Conservation (phyloP, 257 asterid genomes). For the Plantago elongata region DNA sequence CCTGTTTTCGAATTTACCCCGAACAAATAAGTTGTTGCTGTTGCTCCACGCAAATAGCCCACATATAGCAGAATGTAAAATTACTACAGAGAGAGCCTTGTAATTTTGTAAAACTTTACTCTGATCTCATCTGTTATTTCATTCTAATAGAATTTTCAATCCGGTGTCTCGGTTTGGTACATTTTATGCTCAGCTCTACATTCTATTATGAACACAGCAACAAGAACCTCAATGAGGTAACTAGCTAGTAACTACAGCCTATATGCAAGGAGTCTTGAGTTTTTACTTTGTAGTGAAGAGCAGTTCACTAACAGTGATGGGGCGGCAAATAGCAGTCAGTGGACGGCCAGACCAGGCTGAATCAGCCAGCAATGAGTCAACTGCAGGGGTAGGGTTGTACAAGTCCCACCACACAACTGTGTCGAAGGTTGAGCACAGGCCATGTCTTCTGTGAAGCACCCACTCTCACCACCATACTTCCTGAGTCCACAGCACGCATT, state of each 20-base stretch:
- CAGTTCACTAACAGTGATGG: slow-evolving; percentile 39
- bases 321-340: slow-evolving; percentile 45
- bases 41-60: no score
- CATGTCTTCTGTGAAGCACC: slow-evolving; percentile 46
- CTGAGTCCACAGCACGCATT: slow-evolving; percentile 61
- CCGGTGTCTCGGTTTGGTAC: no score
- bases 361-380: slow-evolving; percentile 45
- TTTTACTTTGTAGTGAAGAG: slow-evolving; percentile 18
- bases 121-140: no score
- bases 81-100: no score
- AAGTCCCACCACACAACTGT: slow-evolving; percentile 70
- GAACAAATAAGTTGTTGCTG: no score
- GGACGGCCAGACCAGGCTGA: slow-evolving; percentile 52
- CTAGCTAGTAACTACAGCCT: background rate
- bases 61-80: no score
- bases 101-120: no score
- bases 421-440: slow-evolving; percentile 37
- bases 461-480: slow-evolving; percentile 29
- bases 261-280: background rate
- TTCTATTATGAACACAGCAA: no score
- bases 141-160: no score
- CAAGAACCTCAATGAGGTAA: no score
- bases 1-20: no score
- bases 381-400: slow-evolving; percentile 48
- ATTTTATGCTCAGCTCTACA: no score